Conservation (phyloP, 257 asterid genomes). For the Primulina tabacum region DNA sequence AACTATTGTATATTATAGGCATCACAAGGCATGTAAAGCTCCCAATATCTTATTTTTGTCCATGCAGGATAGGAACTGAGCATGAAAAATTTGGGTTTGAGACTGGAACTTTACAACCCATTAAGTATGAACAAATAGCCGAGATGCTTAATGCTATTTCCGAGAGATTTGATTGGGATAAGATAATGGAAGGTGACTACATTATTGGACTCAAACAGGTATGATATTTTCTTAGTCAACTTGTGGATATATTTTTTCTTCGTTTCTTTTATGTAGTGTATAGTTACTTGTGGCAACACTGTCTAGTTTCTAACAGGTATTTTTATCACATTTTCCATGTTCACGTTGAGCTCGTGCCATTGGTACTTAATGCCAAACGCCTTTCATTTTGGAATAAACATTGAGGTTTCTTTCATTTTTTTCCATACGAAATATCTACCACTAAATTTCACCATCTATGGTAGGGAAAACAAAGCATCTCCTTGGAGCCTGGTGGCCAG, state of each 20-base stretch:
- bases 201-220: constrained; percentile 97
- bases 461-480: constrained; percentile 93
- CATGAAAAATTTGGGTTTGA: constrained; percentile 98
- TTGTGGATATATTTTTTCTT: constrained; percentile 3
- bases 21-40: background rate
- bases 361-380: constrained; percentile 6
- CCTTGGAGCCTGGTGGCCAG: constrained; percentile 97
- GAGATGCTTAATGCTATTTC: constrained; percentile 81
- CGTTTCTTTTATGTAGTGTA: constrained; percentile 5
- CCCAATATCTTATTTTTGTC: background rate
- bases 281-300: background rate
- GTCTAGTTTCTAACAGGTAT: background rate
- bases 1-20: background rate
- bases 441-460: constrained; percentile 14
- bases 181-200: constrained; percentile 83
- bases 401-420: constrained; percentile 8
- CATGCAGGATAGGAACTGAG: constrained; percentile 93
- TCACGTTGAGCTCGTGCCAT: background rate
- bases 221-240: constrained; percentile 4
- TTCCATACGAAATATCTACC: background rate
- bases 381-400: background rate
- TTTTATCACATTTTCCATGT: background rate
- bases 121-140: constrained; percentile 85
- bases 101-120: constrained; percentile 65
- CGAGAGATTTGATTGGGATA: constrained; percentile 99